Base-by-base conservation (phyloP, 1,284 basidiomycete species). In the Cerioporus squamosus region DNA sequence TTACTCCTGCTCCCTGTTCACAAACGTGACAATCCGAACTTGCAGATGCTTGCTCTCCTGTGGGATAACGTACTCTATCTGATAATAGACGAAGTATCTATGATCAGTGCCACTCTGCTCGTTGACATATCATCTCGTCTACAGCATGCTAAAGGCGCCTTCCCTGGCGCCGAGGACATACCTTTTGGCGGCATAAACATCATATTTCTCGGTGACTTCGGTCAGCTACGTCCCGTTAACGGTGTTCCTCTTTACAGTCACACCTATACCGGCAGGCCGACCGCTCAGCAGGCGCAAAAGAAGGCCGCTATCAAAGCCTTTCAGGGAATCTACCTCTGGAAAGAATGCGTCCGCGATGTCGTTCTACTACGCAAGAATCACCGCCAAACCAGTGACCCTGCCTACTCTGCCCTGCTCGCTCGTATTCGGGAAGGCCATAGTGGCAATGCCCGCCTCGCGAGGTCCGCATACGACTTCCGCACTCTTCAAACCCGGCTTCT, bases 201-300 rank as follows among this genome's bases (percentile, higher is more conserved):
- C 15, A 64, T 64, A 8, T 59, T 61, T 39, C 54, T 49, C 1
- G 62, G 62, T 2, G 59, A 64, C 33, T 64, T 64, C 31, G 62
- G 62, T 1, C 62, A 63, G 36, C 39, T 63, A n/a, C n/a, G 23
- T 12, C 62, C 62, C 0, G 55, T 63, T 1, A 5, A 18, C 5
- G 52, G 22, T 0, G 4, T 8, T 5, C 5, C 53, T 0, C 36
- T 63, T 3, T 63, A 52, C 22, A 22, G 20, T 5, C 38, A 57
- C 22, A 36, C 31, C 7, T 24, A 39, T 6, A 18, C 31, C 40
- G 20, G 5, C 5, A 18, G 20, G 5, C 40, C 22, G 5, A 18
- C n/a, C 3, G n/a, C 5, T 9, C n/a, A n/a, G 20, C n/a, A 43
- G 3, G n/a, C 40, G 10, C n/a, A 12, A 15, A 18, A 9, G 17